Evolutionary conservation across 371 early-diverging fungal genomes (phyloP).

Genomic region (Mortierella polycephala): DNA sequence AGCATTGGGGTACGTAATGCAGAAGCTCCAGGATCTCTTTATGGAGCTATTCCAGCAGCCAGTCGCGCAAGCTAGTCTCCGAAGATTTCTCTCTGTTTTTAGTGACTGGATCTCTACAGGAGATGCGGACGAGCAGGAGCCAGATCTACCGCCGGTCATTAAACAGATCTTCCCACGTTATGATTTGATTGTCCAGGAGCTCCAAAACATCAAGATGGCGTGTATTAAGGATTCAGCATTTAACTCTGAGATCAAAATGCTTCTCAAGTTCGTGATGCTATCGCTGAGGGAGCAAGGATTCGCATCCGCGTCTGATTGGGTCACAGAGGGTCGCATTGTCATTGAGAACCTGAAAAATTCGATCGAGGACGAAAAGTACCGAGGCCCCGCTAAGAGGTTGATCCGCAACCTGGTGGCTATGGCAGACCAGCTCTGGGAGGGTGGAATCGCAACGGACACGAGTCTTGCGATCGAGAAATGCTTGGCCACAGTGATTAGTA

Average conservation of each 20-base stretch:
- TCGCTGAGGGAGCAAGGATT: conserved; percentile 9
- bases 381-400: conserved; percentile 32
- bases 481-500: conserved; percentile 11
- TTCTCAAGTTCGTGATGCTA: conserved; percentile 24
- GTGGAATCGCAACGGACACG: conserved; percentile 27
- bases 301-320: conserved; percentile 10
- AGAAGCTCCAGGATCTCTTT: conserved; percentile 25
- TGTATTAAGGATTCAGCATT: conserved; percentile 6
- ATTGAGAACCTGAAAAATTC: conserved; percentile 16
- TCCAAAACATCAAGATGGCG: conserved; percentile 11
- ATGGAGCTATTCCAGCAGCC: conserved; percentile 21
- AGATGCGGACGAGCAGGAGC: background rate
- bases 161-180: conserved; percentile 23
- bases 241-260: background rate
- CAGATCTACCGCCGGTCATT: conserved; percentile 4
- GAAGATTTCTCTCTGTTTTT: conserved; percentile 6
- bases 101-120: background rate
- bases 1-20: conserved; percentile 22
- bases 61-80: conserved; percentile 7
- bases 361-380: background rate
- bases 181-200: conserved; percentile 16
- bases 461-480: conserved; percentile 34
- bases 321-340: background rate
- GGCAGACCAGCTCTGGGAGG: conserved; percentile 40
- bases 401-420: conserved; percentile 22